Evolutionary conservation across 2,329 filamentous ascomycete species (phyloP).

Genomic region (Scortechinia acanthostroma): DNA sequence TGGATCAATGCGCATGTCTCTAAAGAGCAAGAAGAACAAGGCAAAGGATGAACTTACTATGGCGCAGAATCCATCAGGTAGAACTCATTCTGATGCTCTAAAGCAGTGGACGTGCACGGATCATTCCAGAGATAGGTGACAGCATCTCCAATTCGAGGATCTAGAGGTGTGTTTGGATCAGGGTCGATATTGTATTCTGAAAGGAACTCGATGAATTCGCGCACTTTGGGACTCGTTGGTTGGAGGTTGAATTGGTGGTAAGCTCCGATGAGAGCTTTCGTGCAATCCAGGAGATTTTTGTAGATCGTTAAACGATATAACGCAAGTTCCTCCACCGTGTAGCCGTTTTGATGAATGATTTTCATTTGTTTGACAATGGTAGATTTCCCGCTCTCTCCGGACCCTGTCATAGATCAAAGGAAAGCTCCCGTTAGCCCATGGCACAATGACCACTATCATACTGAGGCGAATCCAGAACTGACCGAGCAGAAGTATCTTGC

Average conservation of each 20-base stretch:
- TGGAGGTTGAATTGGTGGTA: slow-evolving; percentile 88
- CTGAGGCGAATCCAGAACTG: slow-evolving; percentile 16
- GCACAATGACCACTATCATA: too few relatives aligned
- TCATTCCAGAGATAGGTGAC: slow-evolving; percentile 87
- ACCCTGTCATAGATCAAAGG: slow-evolving; percentile 53
- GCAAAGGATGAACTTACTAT: slow-evolving; percentile 82
- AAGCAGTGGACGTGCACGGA: slow-evolving; percentile 70
- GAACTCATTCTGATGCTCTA: slow-evolving; percentile 95
- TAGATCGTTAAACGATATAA: slow-evolving; percentile 95
- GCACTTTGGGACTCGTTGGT: slow-evolving; percentile 65
- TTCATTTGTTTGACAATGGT: slow-evolving; percentile 99
- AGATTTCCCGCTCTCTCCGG: slow-evolving; percentile 96
- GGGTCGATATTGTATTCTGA: slow-evolving; percentile 84
- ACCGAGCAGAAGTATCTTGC: slow-evolving; percentile 72
- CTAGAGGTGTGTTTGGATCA: slow-evolving; percentile 78
- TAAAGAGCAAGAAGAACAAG: not conserved
- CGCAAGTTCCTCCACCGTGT: slow-evolving; percentile 85
- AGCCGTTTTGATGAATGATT: slow-evolving; percentile 97
- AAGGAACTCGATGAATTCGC: slow-evolving; percentile 71
- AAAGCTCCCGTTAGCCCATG: not conserved
- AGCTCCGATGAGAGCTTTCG: slow-evolving; percentile 82
- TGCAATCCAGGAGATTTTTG: slow-evolving; percentile 96
- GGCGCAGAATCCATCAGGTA: slow-evolving; percentile 98
- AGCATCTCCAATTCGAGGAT: slow-evolving; percentile 73
- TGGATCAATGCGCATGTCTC: slow-evolving; percentile 7